Base-by-base conservation (phyloP, 768 basidiomycete species). In the Dendrothele bispora region DNA sequence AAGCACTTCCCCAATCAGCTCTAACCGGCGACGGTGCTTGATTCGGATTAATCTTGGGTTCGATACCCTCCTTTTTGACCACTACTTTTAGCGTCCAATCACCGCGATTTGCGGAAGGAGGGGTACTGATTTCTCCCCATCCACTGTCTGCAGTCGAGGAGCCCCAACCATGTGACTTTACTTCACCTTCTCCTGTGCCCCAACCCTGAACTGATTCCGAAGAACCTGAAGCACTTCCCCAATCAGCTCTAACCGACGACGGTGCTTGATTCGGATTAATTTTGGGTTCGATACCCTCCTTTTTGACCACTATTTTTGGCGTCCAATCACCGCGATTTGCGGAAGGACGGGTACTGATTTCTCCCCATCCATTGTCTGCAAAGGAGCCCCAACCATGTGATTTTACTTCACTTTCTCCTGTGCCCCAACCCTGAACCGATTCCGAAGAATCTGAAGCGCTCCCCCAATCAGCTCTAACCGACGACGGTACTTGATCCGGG, bases 81-180 rank as follows among this genome's bases (percentile, higher is more conserved):
- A n/a, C n/a, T n/a, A n/a, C 12, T n/a, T 35, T 45, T 35, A 15
- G 21, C n/a, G n/a, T n/a, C n/a, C n/a, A n/a, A n/a, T n/a, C n/a
- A n/a, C n/a, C n/a, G n/a, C n/a, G n/a, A n/a, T n/a, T n/a, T n/a
- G 45, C 22, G 20, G 36, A 26, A 4, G 46, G 46, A 39, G 25
- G 26, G 7, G 27, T 14, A 7, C 2, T 18, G 27, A 46, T 26
- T 14, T n/a, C 26, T 27, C 37, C 35, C 35, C 34, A 39, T 11
- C 36, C 36, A 11, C 17, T 36, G n/a, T 45, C 32, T 30, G 14
- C 32, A 30, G 20, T 26, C 17, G 28, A 35, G 24, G 34, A 21
- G 35, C 24, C 46, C 46, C 46, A 46, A 26, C 35, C 24, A 26
- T 24, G 7, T 22, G 22, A 25, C 14, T 29, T 36, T 1, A 32